phyloP scores from a whole-genome alignment of 176 grass and related monocot genomes.

The Miscanthus lutarioriparius region DNA sequence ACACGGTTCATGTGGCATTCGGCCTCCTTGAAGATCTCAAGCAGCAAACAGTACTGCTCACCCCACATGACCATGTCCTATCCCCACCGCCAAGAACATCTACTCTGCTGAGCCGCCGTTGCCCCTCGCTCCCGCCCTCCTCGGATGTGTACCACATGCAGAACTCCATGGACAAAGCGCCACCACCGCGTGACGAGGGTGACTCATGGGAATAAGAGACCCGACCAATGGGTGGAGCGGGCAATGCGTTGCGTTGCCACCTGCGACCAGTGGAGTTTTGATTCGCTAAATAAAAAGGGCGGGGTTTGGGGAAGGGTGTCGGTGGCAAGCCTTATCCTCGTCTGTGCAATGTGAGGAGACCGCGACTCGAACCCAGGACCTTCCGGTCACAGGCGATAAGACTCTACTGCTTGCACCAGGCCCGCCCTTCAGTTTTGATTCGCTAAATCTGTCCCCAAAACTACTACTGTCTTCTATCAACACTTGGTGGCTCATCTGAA shows the following conservation, averaged over 20 bases:
- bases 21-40: slow-evolving; percentile 60
- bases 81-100: slow-evolving; percentile 49
- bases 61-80: slow-evolving; percentile 54
- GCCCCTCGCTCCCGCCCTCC: background rate
- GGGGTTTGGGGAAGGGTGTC: no score
- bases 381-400: no score
- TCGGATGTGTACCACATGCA: slow-evolving; percentile 32
- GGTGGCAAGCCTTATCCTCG: no score
- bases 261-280: background rate
- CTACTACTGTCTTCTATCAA: background rate
- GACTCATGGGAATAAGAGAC: background rate
- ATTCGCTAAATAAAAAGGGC: background rate
- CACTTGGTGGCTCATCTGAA: background rate
- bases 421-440: slow-evolving; percentile 10
- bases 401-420: no score
- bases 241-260: background rate
- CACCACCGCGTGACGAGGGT: background rate
- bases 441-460: background rate
- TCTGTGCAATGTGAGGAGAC: no score
- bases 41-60: slow-evolving; percentile 57
- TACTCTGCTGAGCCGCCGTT: background rate
- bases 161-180: background rate
- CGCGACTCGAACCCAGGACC: no score
- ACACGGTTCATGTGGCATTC: slow-evolving; percentile 63
- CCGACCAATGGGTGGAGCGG: slow-evolving; percentile 37